Conservation (phyloP, 2,329 filamentous ascomycete genomes). For the Aspergillus sojae region DNA sequence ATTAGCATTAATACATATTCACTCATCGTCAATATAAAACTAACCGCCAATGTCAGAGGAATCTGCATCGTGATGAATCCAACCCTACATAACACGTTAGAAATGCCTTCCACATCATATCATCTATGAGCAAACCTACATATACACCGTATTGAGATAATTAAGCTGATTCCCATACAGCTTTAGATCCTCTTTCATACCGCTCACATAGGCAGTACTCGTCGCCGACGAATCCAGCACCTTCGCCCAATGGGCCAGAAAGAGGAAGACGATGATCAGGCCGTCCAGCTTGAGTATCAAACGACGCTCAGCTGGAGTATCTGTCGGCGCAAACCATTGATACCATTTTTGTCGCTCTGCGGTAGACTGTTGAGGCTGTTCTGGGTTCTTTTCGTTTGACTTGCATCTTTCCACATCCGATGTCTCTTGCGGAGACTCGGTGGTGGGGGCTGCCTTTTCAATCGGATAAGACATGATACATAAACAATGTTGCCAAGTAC, state of each 20-base stretch:
- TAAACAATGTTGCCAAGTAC: no score
- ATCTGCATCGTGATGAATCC: conserved; percentile 9
- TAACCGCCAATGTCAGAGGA: conserved; percentile 1
- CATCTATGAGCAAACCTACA: not conserved
- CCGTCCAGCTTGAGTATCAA: conserved; percentile 5
- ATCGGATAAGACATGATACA: not conserved
- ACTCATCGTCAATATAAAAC: not conserved
- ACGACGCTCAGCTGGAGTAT: conserved; percentile 2
- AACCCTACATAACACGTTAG: not conserved
- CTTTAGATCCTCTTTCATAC: conserved; percentile 26
- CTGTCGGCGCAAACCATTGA: conserved; percentile 7
- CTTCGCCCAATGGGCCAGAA: conserved; percentile 9
- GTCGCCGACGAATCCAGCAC: conserved; percentile 19
- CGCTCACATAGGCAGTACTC: conserved; percentile 26
- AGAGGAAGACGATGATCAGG: conserved; percentile 7
- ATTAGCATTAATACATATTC: not conserved
- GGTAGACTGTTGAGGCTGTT: not conserved
- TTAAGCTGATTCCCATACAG: conserved; percentile 27
- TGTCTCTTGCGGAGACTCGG: not conserved
- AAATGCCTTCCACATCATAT: fast-evolving
- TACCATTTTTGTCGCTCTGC: conserved; percentile 5
- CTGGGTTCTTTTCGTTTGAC: not conserved
- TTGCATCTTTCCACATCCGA: not conserved
- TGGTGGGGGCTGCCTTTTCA: not conserved
- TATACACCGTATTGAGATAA: conserved; percentile 22